Evolutionary conservation across 1,139 yeast genomes (phyloP).

Genomic region (Pichia sorboxylosa): DNA sequence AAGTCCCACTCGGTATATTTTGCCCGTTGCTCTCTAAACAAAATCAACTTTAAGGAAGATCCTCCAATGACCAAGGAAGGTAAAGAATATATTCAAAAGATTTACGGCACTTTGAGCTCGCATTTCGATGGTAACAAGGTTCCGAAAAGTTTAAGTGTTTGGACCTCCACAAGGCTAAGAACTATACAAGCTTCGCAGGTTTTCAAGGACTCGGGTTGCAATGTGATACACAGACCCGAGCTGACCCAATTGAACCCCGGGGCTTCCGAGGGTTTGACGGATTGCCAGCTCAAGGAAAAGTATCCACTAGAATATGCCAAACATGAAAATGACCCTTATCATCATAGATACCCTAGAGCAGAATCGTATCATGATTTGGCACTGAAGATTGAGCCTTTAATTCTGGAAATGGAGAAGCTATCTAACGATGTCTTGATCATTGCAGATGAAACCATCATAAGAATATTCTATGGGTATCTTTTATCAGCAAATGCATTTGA

Average conservation of each 20-base stretch:
- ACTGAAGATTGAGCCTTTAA: slow-evolving; percentile 82
- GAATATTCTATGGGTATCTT: slow-evolving; percentile 84
- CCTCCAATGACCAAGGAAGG: slow-evolving; percentile 60
- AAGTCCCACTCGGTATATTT: slow-evolving; percentile 80
- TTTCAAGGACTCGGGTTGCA: slow-evolving; percentile 46
- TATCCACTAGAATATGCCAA: slow-evolving; percentile 64
- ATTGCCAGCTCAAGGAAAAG: slow-evolving; percentile 42
- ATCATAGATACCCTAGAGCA: slow-evolving; percentile 81
- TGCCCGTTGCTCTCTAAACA: slow-evolving; percentile 66
- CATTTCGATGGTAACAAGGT: slow-evolving; percentile 28
- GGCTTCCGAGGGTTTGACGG: slow-evolving; percentile 58
- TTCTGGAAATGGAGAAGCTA: slow-evolving; percentile 87
- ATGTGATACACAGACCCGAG: slow-evolving; percentile 65
- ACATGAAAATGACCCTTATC: slow-evolving; percentile 72
- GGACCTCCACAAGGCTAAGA: slow-evolving; percentile 87
- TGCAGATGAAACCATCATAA: slow-evolving; percentile 84
- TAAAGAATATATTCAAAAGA: slow-evolving; percentile 36
- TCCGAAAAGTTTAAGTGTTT: slow-evolving; percentile 51
- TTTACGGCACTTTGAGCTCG: slow-evolving; percentile 28
- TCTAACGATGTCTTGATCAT: slow-evolving; percentile 79
- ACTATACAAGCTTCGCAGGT: slow-evolving; percentile 70
- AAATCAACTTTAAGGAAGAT: slow-evolving; percentile 44
- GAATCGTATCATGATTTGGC: slow-evolving; percentile 96
- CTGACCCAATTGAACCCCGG: slow-evolving; percentile 88
- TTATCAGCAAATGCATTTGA: slow-evolving; percentile 87